Evolutionary conservation across 768 basidiomycete species (phyloP), one percentile per base, ranked within the genome.

Genomic region (Arthromyces matolae): DNA sequence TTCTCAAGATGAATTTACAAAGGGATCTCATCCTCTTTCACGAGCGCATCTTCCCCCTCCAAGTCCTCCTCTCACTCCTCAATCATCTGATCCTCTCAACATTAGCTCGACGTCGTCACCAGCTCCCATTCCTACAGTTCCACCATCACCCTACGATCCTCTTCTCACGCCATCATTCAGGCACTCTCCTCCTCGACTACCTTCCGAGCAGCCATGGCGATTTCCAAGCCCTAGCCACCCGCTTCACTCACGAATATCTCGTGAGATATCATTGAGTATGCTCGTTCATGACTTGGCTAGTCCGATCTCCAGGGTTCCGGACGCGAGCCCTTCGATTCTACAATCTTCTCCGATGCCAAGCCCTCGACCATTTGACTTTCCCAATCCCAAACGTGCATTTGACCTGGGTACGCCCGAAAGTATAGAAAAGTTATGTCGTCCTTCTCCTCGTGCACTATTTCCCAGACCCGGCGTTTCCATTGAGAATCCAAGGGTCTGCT

Each of bases 141-240:
- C 84, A 7, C 71, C 80, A 56, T 89, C 88, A 5, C 88, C 88
- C 2, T 90, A 89, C 49, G 77, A 90, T 59, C 88, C 88, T 28
- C 72, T 79, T 12, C 69, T 78, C 27, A 88, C 88, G 0, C 88
- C 88, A 0, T 77, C 86, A 4, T 89, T 89, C 63, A 80, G 84
- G 31, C 86, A 89, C 63, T 87, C 85, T 8, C 84, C 86, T 14
- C 78, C 83, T 0, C 83, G 80, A 8, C 77, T 84, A 19, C 85
- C 86, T 5, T 86, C 83, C 14, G 83, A 87, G 56, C 87, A 89
- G 50, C 88, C 88, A 3, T 90, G 88, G 88, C 80, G 85, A 29
- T 87, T 82, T 59, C 80, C 84, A 7, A 89, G 86, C 57, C 86
- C 86, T 9, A 86, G 83, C 47, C 86, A 90, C 58, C 86, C 86